Conservation (phyloP, 352 stramenopile species). For the Salisapilia sapeloensis region DNA sequence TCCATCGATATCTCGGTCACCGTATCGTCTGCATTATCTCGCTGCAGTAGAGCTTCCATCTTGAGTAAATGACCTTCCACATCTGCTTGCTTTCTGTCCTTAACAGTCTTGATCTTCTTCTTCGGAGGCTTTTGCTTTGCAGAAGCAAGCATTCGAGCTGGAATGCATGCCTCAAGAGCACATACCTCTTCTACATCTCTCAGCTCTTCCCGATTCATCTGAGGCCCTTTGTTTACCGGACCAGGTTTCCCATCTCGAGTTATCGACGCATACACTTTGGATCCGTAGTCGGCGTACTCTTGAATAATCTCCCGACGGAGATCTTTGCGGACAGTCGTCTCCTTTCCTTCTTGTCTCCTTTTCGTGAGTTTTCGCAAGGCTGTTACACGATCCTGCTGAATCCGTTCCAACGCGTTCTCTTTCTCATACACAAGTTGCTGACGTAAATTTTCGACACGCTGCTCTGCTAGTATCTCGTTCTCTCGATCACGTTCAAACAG, state of each 20-base stretch:
- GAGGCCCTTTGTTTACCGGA: slow-evolving; percentile 31
- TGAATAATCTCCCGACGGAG: slow-evolving; percentile 74
- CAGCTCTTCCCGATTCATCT: slow-evolving; percentile 31
- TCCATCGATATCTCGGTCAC: no score
- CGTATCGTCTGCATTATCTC: neutral
- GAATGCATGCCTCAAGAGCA: slow-evolving; percentile 46
- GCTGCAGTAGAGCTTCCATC: slow-evolving; percentile 75
- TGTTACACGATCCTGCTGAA: slow-evolving; percentile 77
- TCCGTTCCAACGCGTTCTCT: slow-evolving; percentile 51
- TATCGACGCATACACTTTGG: slow-evolving; percentile 69
- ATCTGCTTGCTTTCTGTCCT: slow-evolving; percentile 56
- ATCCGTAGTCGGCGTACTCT: slow-evolving; percentile 77
- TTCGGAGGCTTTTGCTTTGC: slow-evolving; percentile 25
- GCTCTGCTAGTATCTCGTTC: slow-evolving; percentile 82
- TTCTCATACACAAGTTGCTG: slow-evolving; percentile 63
- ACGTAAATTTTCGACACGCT: slow-evolving; percentile 79
- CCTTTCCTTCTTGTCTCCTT: slow-evolving; percentile 40
- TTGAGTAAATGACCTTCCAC: slow-evolving; percentile 72
- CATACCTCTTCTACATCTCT: slow-evolving; percentile 28
- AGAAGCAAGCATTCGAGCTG: slow-evolving; percentile 25
- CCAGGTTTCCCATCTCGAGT: slow-evolving; percentile 42
- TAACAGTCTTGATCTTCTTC: slow-evolving; percentile 40
- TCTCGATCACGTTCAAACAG: slow-evolving; percentile 80
- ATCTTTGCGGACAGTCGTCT: slow-evolving; percentile 13
- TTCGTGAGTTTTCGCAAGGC: slow-evolving; percentile 85